A percentile compares a stretch with the other conserved stretches of the same genome.
These are phyloP conservation scores for Myxozyma melibiosi DNA, from an alignment of 805 yeast species.

Conservation along the genomic window DNA sequence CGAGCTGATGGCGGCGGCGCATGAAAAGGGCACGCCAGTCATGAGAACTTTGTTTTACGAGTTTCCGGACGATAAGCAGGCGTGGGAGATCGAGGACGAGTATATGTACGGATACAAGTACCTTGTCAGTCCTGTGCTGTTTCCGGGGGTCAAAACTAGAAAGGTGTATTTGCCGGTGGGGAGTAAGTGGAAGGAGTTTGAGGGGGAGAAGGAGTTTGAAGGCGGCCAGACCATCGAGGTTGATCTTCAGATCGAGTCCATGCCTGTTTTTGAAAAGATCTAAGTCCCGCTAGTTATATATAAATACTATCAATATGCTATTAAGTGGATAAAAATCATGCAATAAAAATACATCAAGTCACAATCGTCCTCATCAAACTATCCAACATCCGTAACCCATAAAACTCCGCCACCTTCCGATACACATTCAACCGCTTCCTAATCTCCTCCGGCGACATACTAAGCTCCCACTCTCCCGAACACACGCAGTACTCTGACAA, in stretches of 20 bases:
- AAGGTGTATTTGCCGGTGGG: conserved; percentile 28
- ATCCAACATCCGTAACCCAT: conserved; percentile 55
- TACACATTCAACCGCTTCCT: conserved; percentile 52
- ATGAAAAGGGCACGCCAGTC: conserved; percentile 29
- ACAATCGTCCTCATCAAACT: conserved; percentile 17
- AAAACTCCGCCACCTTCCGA: conserved; percentile 60
- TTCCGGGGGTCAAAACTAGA: conserved; percentile 13
- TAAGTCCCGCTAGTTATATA: not conserved
- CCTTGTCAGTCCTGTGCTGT: conserved; percentile 28
- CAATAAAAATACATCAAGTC: conserved; percentile 4
- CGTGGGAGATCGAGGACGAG: conserved; percentile 32
- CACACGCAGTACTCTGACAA: conserved; percentile 79
- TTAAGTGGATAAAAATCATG: not conserved
- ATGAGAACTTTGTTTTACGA: conserved; percentile 32
- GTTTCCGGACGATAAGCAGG: conserved; percentile 22
- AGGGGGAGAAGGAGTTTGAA: conserved; percentile 4
- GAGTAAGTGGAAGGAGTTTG: conserved; percentile 27
- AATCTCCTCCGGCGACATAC: conserved; percentile 52
- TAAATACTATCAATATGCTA: not conserved
- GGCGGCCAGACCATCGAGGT: conserved; percentile 27
- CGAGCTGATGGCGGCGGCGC: conserved; percentile 27
- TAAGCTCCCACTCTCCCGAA: conserved; percentile 81
- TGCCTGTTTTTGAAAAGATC: conserved; percentile 29
- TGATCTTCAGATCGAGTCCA: conserved; percentile 11
- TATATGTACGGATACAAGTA: conserved; percentile 31